Conservation (phyloP, 148 eudicot species). For the Camellia japonica region DNA sequence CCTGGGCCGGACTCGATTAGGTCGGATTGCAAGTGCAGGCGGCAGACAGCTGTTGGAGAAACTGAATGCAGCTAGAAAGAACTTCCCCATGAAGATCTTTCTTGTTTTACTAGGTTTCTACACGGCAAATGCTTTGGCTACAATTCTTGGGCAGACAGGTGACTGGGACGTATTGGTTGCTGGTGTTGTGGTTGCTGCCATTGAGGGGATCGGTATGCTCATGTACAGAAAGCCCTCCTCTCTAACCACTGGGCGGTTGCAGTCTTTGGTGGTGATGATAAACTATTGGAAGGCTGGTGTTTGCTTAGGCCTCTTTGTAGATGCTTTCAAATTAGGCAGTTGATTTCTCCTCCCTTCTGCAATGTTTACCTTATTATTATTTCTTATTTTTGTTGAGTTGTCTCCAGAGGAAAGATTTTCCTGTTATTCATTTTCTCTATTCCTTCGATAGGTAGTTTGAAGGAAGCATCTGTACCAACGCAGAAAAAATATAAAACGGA, state of each 20-base stretch:
- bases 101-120: conserved; percentile 88
- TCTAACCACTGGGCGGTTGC: conserved; percentile 41
- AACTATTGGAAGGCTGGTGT: conserved; percentile 99
- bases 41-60: conserved; percentile 72
- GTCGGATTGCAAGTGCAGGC: conserved; percentile 76
- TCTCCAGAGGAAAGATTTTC: neutral
- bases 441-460: no score
- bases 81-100: conserved; percentile 90
- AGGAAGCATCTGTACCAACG: no score
- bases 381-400: neutral
- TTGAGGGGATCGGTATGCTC: conserved; percentile 92
- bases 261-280: conserved; percentile 64
- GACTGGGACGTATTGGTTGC: conserved; percentile 98
- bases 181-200: conserved; percentile 91
- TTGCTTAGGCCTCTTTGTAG: conserved; percentile 96
- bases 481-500: no score
- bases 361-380: neutral
- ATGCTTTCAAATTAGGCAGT: conserved; percentile 97
- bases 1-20: conserved; percentile 74
- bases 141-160: conserved; percentile 94
- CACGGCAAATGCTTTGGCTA: conserved; percentile 94
- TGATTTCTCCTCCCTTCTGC: conserved; percentile 19
- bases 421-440: neutral
- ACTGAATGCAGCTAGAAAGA: conserved; percentile 74
- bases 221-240: conserved; percentile 66